Evolutionary conservation across 768 basidiomycete species (phyloP), one percentile per base, ranked within the genome.

Genomic region (Termitomyces sp.): DNA sequence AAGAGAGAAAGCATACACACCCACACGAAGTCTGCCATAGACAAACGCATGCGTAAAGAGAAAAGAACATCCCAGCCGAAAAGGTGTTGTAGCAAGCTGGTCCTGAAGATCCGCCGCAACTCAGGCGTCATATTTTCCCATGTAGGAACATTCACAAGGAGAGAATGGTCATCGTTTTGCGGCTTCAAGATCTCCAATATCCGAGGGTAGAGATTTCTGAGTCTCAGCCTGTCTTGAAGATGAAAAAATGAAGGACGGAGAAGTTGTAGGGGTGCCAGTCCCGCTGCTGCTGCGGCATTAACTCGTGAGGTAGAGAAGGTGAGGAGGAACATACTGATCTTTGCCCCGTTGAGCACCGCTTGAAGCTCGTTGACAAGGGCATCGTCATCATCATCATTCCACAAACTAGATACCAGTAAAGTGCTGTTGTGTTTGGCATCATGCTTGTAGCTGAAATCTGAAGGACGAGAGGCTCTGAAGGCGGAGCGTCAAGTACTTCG

Each of bases 391-490:
- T 56, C 59, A 23, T 78, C 76, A 25, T 76, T 62, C 81, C 82
- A 83, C 51, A 89, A 61, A 46, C 75, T 74, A 9, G 85, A 76
- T n/a, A 83, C 76, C 25, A 88, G 68, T 20, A 90, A 70, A 39
- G 72, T 74, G 50, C 72, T 78, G 47, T 67, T 76, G 44, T 82
- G 83, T 64, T 81, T 80, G 5, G 89, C 85, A 64, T 91, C 87
- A 60, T 88, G 84, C 57, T 87, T 89, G 73, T 91, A 91, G 67
- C 85, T 89, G 63, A 91, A 89, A 68, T 91, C 89, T 0, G 81
- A 78, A 0, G 87, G 87, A 43, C 81, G 76, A 36, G 74, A 69
- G 13, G 77, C 75, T 65, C 89, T 89, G 66, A 42, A 10, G 38
- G 3, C 39, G 43, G 58, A 35, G 32, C 12, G 52, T 25, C 33